phyloP scores from a whole-genome alignment of 768 basidiomycete genomes.

The Udeniomyces megalosporus region DNA sequence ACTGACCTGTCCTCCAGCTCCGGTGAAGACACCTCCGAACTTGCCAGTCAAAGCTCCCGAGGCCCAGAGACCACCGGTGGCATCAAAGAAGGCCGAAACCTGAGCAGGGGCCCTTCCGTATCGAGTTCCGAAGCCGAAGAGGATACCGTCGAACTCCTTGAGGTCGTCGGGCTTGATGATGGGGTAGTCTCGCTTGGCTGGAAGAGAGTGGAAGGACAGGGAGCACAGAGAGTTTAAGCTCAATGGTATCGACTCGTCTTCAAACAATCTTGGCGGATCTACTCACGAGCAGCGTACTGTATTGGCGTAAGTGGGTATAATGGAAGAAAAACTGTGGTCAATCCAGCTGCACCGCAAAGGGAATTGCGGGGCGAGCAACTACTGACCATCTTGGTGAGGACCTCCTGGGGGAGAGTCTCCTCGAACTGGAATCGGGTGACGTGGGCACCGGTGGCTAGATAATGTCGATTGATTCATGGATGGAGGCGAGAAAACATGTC shows the following conservation, averaged over 20 bases:
- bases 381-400: constrained; percentile 14
- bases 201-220: no score
- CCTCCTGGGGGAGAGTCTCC: constrained; percentile 13
- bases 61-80: constrained; percentile 2
- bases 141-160: constrained; percentile 6
- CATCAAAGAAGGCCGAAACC: constrained; percentile 6
- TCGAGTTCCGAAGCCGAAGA: constrained; percentile 1
- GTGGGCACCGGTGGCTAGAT: neutral
- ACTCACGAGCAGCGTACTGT: no score
- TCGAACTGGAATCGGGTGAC: neutral
- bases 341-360: no score
- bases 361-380: no score
- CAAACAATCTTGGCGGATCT: no score
- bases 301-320: no score
- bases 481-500: no score
- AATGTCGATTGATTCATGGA: neutral
- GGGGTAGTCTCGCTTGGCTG: neutral
- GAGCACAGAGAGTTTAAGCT: no score
- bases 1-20: neutral
- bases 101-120: constrained; percentile 13
- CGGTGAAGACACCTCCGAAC: constrained; percentile 7
- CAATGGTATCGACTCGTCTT: no score
- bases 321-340: no score
- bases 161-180: constrained; percentile 5
- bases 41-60: constrained; percentile 5